phyloP scores from a whole-genome alignment of 2,329 filamentous ascomycete genomes.

The Penicillium sp. region DNA sequence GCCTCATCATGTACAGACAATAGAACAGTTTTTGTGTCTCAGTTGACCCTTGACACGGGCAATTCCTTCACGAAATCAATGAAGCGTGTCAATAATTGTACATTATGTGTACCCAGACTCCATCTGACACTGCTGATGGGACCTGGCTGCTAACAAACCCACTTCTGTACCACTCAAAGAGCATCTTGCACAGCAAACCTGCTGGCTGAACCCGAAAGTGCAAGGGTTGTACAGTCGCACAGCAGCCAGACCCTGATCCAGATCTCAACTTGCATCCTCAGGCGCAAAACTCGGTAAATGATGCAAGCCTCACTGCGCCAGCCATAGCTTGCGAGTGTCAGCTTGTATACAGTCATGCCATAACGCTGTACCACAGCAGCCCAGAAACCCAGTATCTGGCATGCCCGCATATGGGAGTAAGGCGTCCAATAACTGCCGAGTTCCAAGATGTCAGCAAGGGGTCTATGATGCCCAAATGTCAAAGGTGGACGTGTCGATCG shows the following conservation, averaged over 20 bases:
- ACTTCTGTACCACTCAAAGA: not conserved
- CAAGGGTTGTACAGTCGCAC: not conserved
- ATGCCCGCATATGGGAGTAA: not conserved
- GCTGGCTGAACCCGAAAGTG: not conserved
- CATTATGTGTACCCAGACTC: not conserved
- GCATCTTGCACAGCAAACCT: not conserved
- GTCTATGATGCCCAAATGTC: not conserved
- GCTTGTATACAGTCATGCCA: not conserved
- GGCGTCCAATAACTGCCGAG: constrained; percentile 6
- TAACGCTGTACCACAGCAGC: not conserved
- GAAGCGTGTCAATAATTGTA: not conserved
- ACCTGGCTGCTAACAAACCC: not conserved
- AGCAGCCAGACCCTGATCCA: constrained; percentile 4
- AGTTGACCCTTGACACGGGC: not conserved
- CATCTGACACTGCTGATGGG: not conserved
- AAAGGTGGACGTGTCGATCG: constrained; percentile 1
- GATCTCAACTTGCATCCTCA: not conserved
- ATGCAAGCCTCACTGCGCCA: not conserved
- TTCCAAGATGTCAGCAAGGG: not conserved
- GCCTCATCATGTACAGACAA: not conserved
- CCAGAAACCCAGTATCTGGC: not conserved
- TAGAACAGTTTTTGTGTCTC: not conserved
- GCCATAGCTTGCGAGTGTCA: not conserved
- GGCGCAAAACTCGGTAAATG: not conserved
- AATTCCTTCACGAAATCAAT: not conserved